Percentiles rank a stretch among this genome's conserved stretches.
phyloP scores from a whole-genome alignment of 78 protist genomes.

The Dictyostelium brefeldianum region DNA sequence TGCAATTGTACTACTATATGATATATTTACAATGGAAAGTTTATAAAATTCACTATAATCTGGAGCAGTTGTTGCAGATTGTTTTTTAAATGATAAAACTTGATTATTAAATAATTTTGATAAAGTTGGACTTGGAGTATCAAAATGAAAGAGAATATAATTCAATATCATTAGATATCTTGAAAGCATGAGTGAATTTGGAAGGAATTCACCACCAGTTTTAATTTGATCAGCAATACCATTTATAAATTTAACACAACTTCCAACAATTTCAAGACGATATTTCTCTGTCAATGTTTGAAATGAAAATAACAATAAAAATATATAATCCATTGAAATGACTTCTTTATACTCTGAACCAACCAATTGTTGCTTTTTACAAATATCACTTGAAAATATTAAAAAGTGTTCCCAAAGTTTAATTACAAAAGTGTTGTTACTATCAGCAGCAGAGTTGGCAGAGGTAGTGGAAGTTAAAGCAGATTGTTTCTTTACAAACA shows the following conservation, averaged over 20 bases:
- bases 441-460: too few relatives aligned
- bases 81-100: conserved; percentile 16
- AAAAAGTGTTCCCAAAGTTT: conserved; percentile 31
- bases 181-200: conserved; percentile 48
- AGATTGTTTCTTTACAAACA: conserved; percentile 51
- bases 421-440: background rate
- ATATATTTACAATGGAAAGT: background rate
- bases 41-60: background rate
- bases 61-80: background rate
- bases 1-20: background rate
- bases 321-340: conserved; percentile 25
- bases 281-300: conserved; percentile 31
- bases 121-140: background rate
- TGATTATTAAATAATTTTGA: conserved; percentile 11
- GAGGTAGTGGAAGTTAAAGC: background rate
- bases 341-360: conserved; percentile 8
- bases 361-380: background rate
- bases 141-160: conserved; percentile 37
- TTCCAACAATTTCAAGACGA: conserved; percentile 28
- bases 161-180: conserved; percentile 33
- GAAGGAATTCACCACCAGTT: background rate
- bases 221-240: background rate
- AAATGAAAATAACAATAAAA: conserved; percentile 23
- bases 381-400: background rate
- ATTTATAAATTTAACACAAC: background rate